These are phyloP conservation scores for Dothiorella sarmentorum DNA, from an alignment of 2,329 filamentous ascomycete genomes.

Conservation along the genomic window DNA sequence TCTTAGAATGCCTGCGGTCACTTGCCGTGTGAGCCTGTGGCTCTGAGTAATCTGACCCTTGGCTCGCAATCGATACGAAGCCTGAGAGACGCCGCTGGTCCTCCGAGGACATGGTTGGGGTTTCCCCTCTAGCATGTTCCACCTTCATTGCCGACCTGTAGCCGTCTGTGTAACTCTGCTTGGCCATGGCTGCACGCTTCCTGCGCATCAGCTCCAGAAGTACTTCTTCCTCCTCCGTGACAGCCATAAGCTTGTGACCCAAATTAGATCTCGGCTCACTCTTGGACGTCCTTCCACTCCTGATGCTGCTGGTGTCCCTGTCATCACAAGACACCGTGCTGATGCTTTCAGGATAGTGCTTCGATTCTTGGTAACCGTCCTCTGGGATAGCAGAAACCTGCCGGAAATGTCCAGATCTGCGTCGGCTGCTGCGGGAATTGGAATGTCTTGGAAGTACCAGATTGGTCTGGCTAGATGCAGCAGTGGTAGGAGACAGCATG, in stretches of 20 bases:
- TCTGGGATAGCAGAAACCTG: constrained; percentile 39
- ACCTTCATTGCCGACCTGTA: constrained; percentile 33
- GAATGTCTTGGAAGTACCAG: constrained; percentile 21
- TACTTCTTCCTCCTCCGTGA: constrained; percentile 50
- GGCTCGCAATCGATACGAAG: not conserved
- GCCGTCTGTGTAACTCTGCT: constrained; percentile 38
- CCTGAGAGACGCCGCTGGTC: not conserved
- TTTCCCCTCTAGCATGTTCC: constrained; percentile 26
- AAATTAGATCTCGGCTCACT: constrained; percentile 32
- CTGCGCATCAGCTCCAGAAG: constrained; percentile 49
- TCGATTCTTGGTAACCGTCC: constrained; percentile 28
- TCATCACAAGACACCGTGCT: constrained; percentile 7
- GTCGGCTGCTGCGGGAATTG: constrained; percentile 20
- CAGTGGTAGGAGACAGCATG: constrained; percentile 32
- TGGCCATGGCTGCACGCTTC: constrained; percentile 47
- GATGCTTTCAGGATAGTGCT: not conserved
- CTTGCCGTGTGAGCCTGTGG: not conserved
- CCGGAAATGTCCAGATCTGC: constrained; percentile 31
- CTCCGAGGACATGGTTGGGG: not conserved
- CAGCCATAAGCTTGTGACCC: constrained; percentile 43
- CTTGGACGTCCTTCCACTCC: constrained; percentile 31
- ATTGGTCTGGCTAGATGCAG: constrained; percentile 24
- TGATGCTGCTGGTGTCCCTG: constrained; percentile 24
- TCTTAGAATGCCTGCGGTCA: not conserved
- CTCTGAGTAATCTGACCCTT: not conserved